Base-by-base conservation (phyloP, 2,329 filamentous ascomycete genomes). In the Ascochyta pisi region DNA sequence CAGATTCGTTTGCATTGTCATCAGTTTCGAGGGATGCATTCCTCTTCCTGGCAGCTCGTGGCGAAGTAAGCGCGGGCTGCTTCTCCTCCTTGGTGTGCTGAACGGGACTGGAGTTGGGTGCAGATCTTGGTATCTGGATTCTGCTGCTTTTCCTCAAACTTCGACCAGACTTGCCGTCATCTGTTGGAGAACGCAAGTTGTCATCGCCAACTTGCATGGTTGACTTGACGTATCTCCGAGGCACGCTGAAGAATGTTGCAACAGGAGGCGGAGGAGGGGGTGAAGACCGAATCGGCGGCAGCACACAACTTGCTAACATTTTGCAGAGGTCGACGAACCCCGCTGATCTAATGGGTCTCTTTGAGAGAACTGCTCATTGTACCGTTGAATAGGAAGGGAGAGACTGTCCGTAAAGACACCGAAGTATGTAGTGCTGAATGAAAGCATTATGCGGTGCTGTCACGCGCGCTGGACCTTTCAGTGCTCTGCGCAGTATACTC, bases 291-390 rank as follows among this genome's bases (percentile, higher is more conserved):
- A 73, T 68, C 48, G 70, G 70, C 57, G 68, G 71, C 56, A 74
- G 61, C 39, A 69, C 58, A 62, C 69, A 69, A 68, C 65, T 68
- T 57, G 70, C 64, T 58, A 73, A 57, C 71, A 76, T 76, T 63
- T 65, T 71, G 61, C 57, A 57, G 42, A 56, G 44, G 54, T 60
- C 57, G 64, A 62, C 57, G 64, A 66, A 35, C 53, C 62, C 19
- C 54, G 67, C 57, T 65, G 59, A 55, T 60, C 65, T 72, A 70
- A 66, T 65, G 60, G 57, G 47, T 39, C 63, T 63, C 63, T 73
- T 69, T 69, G 64, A 71, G 53, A 52, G 55, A 52, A 26, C 54
- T 60, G 53, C 72, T 75, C 70, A 73, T 76, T 75, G 69, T 73
- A 51, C 65, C 66, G 46, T 46, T 68, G 62, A 58, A 68, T 54